A percentile compares a stretch with the other conserved stretches of the same genome.
phyloP scores from a whole-genome alignment of 805 yeast species.

The Metschnikowia baotianmanensis region DNA sequence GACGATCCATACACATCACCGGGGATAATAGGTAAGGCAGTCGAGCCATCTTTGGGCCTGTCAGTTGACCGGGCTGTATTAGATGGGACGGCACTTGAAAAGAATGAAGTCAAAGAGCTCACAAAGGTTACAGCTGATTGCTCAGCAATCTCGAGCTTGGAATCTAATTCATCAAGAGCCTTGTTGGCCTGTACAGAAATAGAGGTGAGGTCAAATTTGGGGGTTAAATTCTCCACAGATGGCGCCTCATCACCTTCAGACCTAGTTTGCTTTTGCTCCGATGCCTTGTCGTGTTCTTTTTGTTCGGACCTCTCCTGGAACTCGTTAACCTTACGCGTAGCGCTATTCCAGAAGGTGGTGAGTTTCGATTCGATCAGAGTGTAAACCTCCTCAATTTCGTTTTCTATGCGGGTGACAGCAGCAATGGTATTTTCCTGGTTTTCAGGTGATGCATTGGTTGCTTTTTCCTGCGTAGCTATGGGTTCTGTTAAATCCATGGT shows the following conservation, averaged over 20 bases:
- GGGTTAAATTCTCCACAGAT: too few relatives aligned
- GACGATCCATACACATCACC: constrained; percentile 34
- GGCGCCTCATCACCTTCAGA: constrained; percentile 4
- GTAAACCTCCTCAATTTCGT: constrained; percentile 52
- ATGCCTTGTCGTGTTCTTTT: constrained; percentile 28
- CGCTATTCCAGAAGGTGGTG: constrained; percentile 31
- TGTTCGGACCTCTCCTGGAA: constrained; percentile 29
- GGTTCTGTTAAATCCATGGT: constrained; percentile 37
- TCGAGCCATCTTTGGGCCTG: constrained; percentile 9
- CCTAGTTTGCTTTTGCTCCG: constrained; percentile 15
- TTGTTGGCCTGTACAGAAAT: constrained; percentile 46
- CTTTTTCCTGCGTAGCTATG: constrained; percentile 20
- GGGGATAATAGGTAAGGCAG: constrained; percentile 17
- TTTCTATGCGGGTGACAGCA: constrained; percentile 37
- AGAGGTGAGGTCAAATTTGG: constrained; percentile 24
- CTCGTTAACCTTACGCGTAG: constrained; percentile 31
- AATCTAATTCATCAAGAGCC: constrained; percentile 67
- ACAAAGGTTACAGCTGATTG: constrained; percentile 62
- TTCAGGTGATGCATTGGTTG: background rate
- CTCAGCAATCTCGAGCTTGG: constrained; percentile 69
- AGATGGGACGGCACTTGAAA: constrained; percentile 38
- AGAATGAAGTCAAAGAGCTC: constrained; percentile 54
- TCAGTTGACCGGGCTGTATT: constrained; percentile 10
- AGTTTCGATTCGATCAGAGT: constrained; percentile 48
- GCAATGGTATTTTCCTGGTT: background rate